Percentiles rank a stretch among this genome's conserved stretches.
These are phyloP conservation scores for Nannizziopsis arthrosporioides DNA, from an alignment of 2,329 filamentous ascomycete genomes.

Conservation along the genomic window DNA sequence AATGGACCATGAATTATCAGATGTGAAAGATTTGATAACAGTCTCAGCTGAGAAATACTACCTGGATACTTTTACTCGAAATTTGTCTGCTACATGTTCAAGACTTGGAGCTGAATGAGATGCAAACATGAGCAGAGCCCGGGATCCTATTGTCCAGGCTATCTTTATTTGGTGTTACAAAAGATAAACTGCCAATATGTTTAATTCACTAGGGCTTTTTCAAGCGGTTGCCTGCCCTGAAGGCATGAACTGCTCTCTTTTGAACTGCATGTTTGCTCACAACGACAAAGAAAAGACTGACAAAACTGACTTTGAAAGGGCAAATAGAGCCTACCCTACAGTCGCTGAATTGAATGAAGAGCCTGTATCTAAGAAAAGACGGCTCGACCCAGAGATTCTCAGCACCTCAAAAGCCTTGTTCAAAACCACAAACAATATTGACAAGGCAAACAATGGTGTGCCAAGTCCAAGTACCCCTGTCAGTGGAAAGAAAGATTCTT, in stretches of 20 bases:
- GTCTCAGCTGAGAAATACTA: no score
- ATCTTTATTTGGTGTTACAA: neutral
- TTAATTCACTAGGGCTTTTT: conserved; percentile 45
- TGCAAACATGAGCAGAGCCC: no score
- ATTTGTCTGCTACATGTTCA: no score
- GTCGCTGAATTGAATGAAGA: conserved; percentile 9
- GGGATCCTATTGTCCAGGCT: no score
- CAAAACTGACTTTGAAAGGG: neutral
- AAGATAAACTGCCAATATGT: conserved; percentile 34
- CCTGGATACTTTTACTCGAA: no score
- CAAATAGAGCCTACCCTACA: neutral
- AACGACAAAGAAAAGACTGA: conserved; percentile 15
- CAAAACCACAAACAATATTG: neutral
- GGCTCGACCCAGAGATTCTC: conserved; percentile 4
- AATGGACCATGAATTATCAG: no score
- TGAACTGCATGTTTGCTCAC: conserved; percentile 50
- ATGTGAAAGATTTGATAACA: no score
- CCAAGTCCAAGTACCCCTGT: neutral
- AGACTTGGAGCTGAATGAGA: no score
- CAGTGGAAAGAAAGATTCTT: conserved; percentile 12
- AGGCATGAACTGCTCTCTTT: conserved; percentile 39
- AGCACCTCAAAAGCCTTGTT: neutral
- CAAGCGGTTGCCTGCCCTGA: conserved; percentile 43
- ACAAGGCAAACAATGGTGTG: conserved; percentile 5
- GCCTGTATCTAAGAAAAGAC: conserved; percentile 25